These are phyloP conservation scores for Aspergillus sp. DNA, from an alignment of 2,329 filamentous ascomycete species.

Conservation along the genomic window DNA sequence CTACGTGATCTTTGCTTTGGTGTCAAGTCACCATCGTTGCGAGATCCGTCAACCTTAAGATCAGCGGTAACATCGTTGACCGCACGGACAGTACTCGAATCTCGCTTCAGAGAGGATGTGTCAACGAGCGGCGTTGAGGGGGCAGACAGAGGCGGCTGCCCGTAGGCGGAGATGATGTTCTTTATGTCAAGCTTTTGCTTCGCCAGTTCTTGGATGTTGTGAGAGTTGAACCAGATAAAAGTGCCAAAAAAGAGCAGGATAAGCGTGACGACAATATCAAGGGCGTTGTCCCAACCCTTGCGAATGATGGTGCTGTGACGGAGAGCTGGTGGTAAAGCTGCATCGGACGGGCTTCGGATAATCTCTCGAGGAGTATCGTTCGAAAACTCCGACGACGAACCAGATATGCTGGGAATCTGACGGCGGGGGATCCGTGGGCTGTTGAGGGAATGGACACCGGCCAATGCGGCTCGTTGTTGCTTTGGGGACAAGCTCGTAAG, in stretches of 20 bases:
- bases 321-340: constrained; percentile 40
- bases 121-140: constrained; percentile 39
- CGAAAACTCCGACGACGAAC: constrained; percentile 34
- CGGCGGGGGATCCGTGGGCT: constrained; percentile 38
- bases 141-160: constrained; percentile 36
- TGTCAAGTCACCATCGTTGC: constrained; percentile 25
- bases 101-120: constrained; percentile 25
- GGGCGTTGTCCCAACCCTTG: constrained; percentile 46
- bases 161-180: constrained; percentile 43
- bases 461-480: constrained; percentile 61
- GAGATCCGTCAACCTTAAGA: constrained; percentile 23
- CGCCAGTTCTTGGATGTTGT: constrained; percentile 40
- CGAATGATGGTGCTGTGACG: constrained; percentile 46
- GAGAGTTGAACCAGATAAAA: constrained; percentile 45
- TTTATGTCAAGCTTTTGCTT: constrained; percentile 48
- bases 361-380: constrained; percentile 42
- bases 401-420: constrained; percentile 48
- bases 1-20: constrained; percentile 28
- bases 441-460: constrained; percentile 70
- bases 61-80: constrained; percentile 35
- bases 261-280: constrained; percentile 45
- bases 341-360: constrained; percentile 34
- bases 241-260: constrained; percentile 41
- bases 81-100: constrained; percentile 22
- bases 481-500: constrained; percentile 38